Base-by-base conservation (phyloP, 306 rosid genomes). In the Lathyrus tuberosus region DNA sequence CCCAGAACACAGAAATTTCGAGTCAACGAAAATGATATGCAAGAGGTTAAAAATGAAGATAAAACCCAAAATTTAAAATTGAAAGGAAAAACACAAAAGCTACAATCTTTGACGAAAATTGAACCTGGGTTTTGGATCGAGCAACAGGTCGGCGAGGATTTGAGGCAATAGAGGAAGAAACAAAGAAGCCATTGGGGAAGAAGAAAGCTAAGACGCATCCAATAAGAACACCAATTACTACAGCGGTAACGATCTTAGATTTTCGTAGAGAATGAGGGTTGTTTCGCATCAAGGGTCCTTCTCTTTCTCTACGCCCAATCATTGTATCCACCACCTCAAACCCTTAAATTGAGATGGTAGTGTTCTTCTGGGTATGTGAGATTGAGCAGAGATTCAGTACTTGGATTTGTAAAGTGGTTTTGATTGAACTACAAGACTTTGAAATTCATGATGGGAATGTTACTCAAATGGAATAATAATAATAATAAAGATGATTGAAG, bases 231-330 rank as follows among this genome's bases (percentile, higher is more conserved):
- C 98, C 98, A 14, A 92, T 80, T 30, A 79, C 80, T 18, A 88
- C 69, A 52, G 95, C 87, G 47, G 82, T 78, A 40, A 68, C 52
- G 74, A 86, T 57, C 68, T 79, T 83, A 1, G 88, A 83, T 81
- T 84, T 87, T 64, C 73, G 80, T 4, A 77, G 49, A 47, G 89
- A 83, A 5, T 71, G 83, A 4, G 76, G 3, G 47, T 20, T 73
- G 62, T 70, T 88, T 75, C 86, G 77, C 94, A 82, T 85, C 61
- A 89, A 73, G 44, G 85, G 81, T 54, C 86, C 96, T 20, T 87
- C 96, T 77, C 91, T 82, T 2, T 87, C 96, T 75, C 91, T 83
- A 35, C 92, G 89, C 26, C 82, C 88, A 70, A 40, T 73, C 98
- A 89, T 84, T 66, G 78, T 30, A 13, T 6, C 10, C 63, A 57